Conservation (phyloP, 2,329 filamentous ascomycete species). For the Calonectria montana region DNA sequence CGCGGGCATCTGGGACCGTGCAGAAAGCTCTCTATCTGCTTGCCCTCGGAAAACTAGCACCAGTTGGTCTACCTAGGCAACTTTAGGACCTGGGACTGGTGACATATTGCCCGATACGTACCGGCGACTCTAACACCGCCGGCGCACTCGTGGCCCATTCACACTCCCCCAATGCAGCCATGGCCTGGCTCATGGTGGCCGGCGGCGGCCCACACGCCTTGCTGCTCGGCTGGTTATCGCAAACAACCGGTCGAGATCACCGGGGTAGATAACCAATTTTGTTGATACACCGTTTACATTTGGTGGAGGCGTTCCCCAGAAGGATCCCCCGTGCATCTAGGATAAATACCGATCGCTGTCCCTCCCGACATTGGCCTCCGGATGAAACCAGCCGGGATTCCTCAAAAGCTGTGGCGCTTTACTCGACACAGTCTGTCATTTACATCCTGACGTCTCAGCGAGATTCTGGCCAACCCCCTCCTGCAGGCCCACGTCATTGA, state of each 20-base stretch:
- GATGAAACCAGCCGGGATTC: constrained; percentile 31
- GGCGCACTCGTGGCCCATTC: constrained; percentile 20
- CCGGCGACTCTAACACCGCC: constrained; percentile 1
- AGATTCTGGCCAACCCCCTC: constrained; percentile 21
- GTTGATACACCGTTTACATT: constrained; percentile 10
- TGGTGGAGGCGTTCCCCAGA: constrained; percentile 11
- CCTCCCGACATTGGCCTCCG: constrained; percentile 23
- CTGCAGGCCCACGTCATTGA: constrained; percentile 33
- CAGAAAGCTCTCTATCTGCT: neutral
- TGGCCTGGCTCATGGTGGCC: constrained; percentile 29
- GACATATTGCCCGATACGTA: constrained; percentile 32
- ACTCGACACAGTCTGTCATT: constrained; percentile 22
- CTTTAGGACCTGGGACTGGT: neutral
- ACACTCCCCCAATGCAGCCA: constrained; percentile 17
- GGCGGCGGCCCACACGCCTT: constrained; percentile 33
- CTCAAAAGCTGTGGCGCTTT: constrained; percentile 17
- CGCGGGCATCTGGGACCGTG: neutral
- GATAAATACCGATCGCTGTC: constrained; percentile 37
- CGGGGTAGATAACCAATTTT: constrained; percentile 19
- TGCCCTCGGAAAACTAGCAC: neutral
- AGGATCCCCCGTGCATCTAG: constrained; percentile 10
- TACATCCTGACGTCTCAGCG: constrained; percentile 13
- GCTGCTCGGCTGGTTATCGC: constrained; percentile 38
- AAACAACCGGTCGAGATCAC: constrained; percentile 17
- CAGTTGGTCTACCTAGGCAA: neutral